phyloP scores from a whole-genome alignment of 1,284 basidiomycete species.

The Calocybe gambosa region DNA sequence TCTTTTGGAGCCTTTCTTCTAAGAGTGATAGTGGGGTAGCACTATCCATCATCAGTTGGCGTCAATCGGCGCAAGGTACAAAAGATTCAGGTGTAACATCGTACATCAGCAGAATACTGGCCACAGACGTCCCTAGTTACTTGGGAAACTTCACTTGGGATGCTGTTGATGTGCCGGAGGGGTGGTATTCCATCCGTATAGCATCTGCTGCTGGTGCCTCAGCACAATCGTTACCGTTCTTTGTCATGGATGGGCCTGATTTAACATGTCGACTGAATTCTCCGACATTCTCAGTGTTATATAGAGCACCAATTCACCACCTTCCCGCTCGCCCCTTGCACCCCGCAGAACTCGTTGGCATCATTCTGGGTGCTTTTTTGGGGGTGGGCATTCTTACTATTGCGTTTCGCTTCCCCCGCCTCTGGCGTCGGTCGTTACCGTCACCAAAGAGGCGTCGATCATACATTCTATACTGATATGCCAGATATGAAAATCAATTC shows the following conservation, averaged over 20 bases:
- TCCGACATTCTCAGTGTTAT: not conserved
- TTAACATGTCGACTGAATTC: not conserved
- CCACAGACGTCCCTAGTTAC: conserved; percentile 1
- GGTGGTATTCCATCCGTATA: conserved; percentile 3
- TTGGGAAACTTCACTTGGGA: conserved; percentile 1
- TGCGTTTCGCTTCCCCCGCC: conserved; percentile 10
- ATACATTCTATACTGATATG: conserved; percentile 7
- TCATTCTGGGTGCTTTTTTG: conserved; percentile 3
- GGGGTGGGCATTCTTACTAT: conserved; percentile 2
- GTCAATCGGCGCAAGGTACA: not conserved
- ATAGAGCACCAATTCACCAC: conserved; percentile 1
- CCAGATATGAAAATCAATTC: not conserved
- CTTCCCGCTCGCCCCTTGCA: not conserved
- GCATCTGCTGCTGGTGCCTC: not conserved
- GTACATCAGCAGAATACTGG: not conserved
- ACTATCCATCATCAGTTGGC: not conserved
- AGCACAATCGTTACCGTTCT: conserved; percentile 3
- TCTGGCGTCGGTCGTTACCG: conserved; percentile 10
- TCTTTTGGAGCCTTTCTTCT: not conserved
- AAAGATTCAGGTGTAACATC: not conserved
- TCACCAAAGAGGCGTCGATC: conserved; percentile 7
- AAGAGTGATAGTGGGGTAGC: not conserved
- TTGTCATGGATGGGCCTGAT: not conserved
- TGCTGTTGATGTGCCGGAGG: conserved; percentile 5
- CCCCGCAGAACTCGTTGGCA: conserved; percentile 2